These are phyloP conservation scores for Tilletiopsis washingtonensis DNA, from an alignment of 1,284 basidiomycete species.

Conservation along the genomic window DNA sequence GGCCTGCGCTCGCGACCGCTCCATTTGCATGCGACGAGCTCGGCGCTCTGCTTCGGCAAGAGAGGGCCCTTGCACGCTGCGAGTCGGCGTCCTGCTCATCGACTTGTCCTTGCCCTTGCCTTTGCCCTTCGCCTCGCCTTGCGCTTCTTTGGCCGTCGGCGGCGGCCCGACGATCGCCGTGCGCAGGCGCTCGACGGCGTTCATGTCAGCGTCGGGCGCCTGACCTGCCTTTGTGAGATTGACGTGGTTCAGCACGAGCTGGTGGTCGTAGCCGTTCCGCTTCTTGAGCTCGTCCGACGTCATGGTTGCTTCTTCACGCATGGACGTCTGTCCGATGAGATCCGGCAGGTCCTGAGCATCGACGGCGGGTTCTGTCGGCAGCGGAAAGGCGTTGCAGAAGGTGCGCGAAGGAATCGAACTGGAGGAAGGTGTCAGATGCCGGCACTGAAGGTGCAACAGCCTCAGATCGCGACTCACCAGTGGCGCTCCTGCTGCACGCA, in stretches of 20 bases:
- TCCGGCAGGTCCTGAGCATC: slow-evolving; percentile 26
- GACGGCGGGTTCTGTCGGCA: slow-evolving; percentile 23
- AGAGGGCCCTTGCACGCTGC: no score
- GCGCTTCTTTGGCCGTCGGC: slow-evolving; percentile 4
- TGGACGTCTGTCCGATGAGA: slow-evolving; percentile 5
- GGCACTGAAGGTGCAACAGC: not conserved
- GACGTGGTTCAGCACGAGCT: slow-evolving; percentile 27
- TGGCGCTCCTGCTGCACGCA: slow-evolving; percentile 44
- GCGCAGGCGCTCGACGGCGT: slow-evolving; percentile 39
- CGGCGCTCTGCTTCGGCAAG: no score
- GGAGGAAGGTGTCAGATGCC: not conserved
- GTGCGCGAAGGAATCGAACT: slow-evolving; percentile 40
- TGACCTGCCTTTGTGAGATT: slow-evolving; percentile 26
- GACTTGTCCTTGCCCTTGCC: slow-evolving; percentile 10
- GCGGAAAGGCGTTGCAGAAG: slow-evolving; percentile 37
- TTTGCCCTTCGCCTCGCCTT: slow-evolving; percentile 7
- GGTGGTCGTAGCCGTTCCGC: slow-evolving; percentile 32
- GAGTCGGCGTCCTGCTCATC: not conserved
- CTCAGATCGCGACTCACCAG: slow-evolving; percentile 8
- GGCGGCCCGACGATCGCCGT: slow-evolving; percentile 41
- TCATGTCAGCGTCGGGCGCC: slow-evolving; percentile 24
- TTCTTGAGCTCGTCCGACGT: slow-evolving; percentile 11
- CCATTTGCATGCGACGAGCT: no score
- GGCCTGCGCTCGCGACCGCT: no score
- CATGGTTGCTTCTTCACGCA: no score